These are phyloP conservation scores for Scutellaria galericulata DNA, from an alignment of 257 asterid species.

Conservation along the genomic window DNA sequence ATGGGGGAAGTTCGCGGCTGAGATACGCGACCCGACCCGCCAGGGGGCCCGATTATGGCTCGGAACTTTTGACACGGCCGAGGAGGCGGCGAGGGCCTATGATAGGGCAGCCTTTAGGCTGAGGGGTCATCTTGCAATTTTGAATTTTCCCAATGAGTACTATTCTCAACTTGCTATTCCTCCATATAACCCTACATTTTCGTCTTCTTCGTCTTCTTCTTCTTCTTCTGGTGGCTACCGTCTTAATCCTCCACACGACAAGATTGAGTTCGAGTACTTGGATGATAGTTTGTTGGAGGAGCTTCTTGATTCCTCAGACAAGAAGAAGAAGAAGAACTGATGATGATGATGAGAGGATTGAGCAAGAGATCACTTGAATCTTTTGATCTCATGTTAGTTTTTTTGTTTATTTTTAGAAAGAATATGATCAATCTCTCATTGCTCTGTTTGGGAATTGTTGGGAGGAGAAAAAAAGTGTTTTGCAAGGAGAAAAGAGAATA, in stretches of 20 bases:
- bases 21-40: constrained; percentile 68
- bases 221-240: constrained; percentile 15
- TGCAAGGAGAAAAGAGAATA: too few species aligned
- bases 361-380: too few species aligned
- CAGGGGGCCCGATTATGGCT: constrained; percentile 65
- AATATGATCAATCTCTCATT: too few species aligned
- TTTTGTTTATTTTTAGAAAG: too few species aligned
- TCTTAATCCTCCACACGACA: constrained; percentile 31
- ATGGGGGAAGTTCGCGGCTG: constrained; percentile 78
- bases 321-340: constrained; percentile 42
- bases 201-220: constrained; percentile 33
- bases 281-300: constrained; percentile 63
- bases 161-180: constrained; percentile 56
- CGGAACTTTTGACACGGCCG: constrained; percentile 69
- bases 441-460: too few species aligned
- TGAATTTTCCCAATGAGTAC: constrained; percentile 64
- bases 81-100: constrained; percentile 69
- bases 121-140: constrained; percentile 64
- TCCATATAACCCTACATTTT: constrained; percentile 45
- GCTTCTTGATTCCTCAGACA: constrained; percentile 52
- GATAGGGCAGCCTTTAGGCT: constrained; percentile 54
- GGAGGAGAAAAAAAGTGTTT: too few species aligned
- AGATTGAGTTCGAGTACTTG: constrained; percentile 58
- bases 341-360: constrained; percentile 4
- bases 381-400: too few species aligned